These are phyloP conservation scores for Salix arbutifolia DNA, from an alignment of 345 rosid genomes.

Conservation along the genomic window DNA sequence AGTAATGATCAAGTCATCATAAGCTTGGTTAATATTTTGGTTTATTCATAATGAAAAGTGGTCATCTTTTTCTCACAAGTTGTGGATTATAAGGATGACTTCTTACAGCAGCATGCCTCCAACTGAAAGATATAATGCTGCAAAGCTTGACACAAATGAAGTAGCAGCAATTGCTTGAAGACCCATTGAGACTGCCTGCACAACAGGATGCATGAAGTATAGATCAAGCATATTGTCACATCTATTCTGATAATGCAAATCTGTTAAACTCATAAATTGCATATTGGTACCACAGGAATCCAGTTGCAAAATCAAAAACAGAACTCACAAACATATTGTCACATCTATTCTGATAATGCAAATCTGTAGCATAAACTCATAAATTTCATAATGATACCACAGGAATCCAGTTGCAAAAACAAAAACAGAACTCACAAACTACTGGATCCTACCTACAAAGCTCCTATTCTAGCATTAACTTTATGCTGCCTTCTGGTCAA, in stretches of 20 bases:
- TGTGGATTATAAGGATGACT: constrained; percentile 5
- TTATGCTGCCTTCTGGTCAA: background rate
- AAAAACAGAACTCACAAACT: background rate
- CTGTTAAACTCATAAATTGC: background rate
- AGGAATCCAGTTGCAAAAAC: background rate
- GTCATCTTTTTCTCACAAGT: background rate
- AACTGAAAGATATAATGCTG: constrained; percentile 62
- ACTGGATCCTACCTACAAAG: background rate
- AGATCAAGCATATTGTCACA: background rate
- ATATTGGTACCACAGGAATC: background rate
- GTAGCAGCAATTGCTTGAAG: constrained; percentile 73
- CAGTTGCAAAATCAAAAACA: background rate
- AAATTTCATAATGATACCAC: background rate
- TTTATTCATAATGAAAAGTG: background rate
- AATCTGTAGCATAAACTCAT: background rate
- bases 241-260: background rate
- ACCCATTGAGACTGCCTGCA: constrained; percentile 63
- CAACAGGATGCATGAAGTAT: constrained; percentile 11
- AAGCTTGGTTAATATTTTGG: background rate
- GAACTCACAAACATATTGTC: background rate
- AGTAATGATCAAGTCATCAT: background rate
- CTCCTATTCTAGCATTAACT: background rate
- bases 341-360: background rate
- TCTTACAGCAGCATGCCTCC: constrained; percentile 93
- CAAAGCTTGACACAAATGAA: constrained; percentile 49